These are phyloP conservation scores for Fusarium mangiferae DNA, from an alignment of 2,329 filamentous ascomycete species.

Conservation along the genomic window DNA sequence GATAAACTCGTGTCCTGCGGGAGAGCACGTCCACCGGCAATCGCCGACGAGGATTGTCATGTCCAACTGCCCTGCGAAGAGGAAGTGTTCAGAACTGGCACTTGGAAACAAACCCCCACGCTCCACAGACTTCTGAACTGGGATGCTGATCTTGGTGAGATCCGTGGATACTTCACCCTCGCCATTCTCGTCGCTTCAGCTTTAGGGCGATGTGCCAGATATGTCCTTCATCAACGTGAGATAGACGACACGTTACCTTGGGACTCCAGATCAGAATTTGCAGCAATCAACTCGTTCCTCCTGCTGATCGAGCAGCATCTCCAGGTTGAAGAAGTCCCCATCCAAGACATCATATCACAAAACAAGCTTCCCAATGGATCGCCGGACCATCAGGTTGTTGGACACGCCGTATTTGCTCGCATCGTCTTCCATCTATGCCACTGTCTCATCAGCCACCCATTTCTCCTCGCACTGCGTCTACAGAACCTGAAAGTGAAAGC, in stretches of 20 bases:
- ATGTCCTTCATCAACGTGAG: not conserved
- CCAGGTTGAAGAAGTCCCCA: not conserved
- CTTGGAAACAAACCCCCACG: not conserved
- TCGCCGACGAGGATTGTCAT: not conserved
- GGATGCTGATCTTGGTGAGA: not conserved
- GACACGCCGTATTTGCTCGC: not conserved
- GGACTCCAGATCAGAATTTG: not conserved
- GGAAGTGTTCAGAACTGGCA: not conserved
- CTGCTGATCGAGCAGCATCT: not conserved
- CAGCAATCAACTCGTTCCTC: not conserved
- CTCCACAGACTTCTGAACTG: not conserved
- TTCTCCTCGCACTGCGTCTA: not conserved
- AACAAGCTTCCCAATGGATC: not conserved
- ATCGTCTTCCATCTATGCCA: not conserved
- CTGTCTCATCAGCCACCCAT: not conserved
- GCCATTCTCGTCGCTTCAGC: not conserved
- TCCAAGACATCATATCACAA: not conserved
- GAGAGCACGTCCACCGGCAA: not conserved
- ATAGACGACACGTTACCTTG: not conserved
- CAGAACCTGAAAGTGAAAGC: accelerated
- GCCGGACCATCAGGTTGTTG: not conserved
- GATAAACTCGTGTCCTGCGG: not conserved
- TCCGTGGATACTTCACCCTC: not conserved
- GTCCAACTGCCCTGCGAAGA: not conserved
- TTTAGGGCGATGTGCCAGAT: not conserved